Base-by-base conservation (phyloP, 192 early-diverging fungal genomes). In the Lobosporangium transversale region DNA sequence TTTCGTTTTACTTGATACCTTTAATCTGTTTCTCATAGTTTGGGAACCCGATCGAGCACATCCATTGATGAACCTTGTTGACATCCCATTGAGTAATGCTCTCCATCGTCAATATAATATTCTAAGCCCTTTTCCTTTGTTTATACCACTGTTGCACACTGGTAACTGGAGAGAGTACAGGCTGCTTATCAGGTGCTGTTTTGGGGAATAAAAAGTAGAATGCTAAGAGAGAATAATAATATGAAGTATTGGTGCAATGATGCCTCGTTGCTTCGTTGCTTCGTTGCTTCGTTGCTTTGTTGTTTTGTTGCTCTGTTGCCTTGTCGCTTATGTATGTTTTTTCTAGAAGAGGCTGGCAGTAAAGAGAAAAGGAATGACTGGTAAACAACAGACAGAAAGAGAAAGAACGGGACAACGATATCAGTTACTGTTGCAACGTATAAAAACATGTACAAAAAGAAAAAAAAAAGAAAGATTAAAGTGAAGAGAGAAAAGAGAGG, bases 21-120 rank as follows among this genome's bases (percentile, higher is more conserved):
- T 80, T 83, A 49, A 88, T 80, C 51, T 85, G 80, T 58, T 78
- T 81, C 51, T 88, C 87, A 42, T 84, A 86, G 32, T 74, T 66
- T 10, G 85, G 66, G 62, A 81, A 88, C 3, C 87, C 87, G 50
- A 88, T 74, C 33, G 79, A 76, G 48, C 76, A 57, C 43, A 88
- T 54, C 87, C 87, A 88, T 23, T 81, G 68, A 66, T 79, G 78
- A 1, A 88, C 87, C 62, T 78, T 85, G 52, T 52, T 81, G 26
- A 76, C 80, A 57, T 88, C 87, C 87, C 87, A 88, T 12, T 80
- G 61, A 15, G 79, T 81, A 43, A 88, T 84, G 60, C 78, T 74
- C 36, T 88, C 87, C 75, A 86, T 84, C n/a, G n/a, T n/a, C n/a
- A n/a, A n/a, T n/a, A n/a, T n/a, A n/a, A n/a, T n/a, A n/a, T n/a